phyloP scores from a whole-genome alignment of 2,329 filamentous ascomycete genomes.

The Aspergillus ruber region DNA sequence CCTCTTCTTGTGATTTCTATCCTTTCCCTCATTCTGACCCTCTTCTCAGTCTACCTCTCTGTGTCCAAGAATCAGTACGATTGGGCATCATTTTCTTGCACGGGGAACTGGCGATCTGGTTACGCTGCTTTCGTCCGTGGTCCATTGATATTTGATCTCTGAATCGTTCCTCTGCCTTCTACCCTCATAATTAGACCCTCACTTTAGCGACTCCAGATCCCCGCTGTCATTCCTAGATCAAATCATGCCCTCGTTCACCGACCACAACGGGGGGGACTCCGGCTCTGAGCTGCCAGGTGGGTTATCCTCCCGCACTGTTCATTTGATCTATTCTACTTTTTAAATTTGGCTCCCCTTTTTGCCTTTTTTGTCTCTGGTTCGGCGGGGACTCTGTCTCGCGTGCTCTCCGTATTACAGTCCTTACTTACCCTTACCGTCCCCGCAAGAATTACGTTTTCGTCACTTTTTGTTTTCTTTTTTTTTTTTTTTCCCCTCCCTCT shows the following conservation, averaged over 20 bases:
- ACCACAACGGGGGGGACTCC: slow-evolving; percentile 13
- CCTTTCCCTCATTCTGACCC: neutral
- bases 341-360: neutral
- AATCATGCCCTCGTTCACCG: slow-evolving; percentile 25
- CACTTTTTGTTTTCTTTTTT: slow-evolving; percentile 4
- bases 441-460: neutral
- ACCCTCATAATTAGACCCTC: neutral
- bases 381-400: neutral
- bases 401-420: neutral
- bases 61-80: neutral
- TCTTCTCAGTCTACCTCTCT: neutral
- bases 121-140: no score
- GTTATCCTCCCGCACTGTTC: slow-evolving; percentile 3
- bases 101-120: no score
- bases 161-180: neutral
- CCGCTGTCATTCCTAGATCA: neutral
- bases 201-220: neutral
- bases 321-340: neutral
- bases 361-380: slow-evolving; percentile 2
- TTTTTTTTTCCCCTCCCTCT: slow-evolving; percentile 4
- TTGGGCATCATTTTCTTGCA: no score
- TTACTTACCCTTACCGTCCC: neutral
- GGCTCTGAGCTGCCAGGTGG: slow-evolving; percentile 25
- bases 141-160: neutral
- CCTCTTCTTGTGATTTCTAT: slow-evolving; percentile 1